Base-by-base conservation (phyloP, 169 alveolate genomes). In the Eimeria acervulina region DNA sequence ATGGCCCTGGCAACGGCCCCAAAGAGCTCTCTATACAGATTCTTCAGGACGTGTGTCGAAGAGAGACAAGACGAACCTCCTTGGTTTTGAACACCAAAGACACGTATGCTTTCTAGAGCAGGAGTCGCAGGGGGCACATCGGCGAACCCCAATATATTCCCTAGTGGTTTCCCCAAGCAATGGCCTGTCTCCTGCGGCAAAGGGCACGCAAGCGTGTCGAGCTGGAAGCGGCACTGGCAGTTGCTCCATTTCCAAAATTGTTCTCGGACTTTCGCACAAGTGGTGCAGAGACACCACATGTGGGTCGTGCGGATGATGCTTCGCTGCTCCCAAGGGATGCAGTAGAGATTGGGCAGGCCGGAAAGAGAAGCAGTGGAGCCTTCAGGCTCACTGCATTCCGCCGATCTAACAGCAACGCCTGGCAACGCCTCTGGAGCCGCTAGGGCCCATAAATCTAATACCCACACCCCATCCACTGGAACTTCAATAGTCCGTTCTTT, bases 391-490 rank as follows among this genome's bases (percentile, higher is more conserved):
- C 33, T 78, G 19, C 5, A 7, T 33, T 26, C 91, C 15, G 55
- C n/a, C 15, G 72, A 23, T 36, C 1, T 13, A 17, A 26, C 1
- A 2, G 72, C 72, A 44, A 12, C 70, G 33, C 26, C 33, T 31
- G 52, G 23, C 23, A 36, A 19, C 52, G 61, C 66, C 63, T 42
- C 26, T 66, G 87, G 36, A 23, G 40, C 80, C 44, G 93, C 55
- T 2, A 85, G 13, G 13, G 59, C 93, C 93, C 93, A 85, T 31
- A 85, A n/a, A 85, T 85, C 93, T 12, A 85, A 21, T 8, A 85
- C 21, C 80, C 80, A 85, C 80, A 85, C 93, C 28, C 93, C 93
- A 47, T 85, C 93, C 81, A 85, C 81, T 21, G 81, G 81, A 28
- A 85, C 93, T 47, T 85, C 93, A 17, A 52, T 55, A 40, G 47